Base-by-base conservation (phyloP, 2,329 filamentous ascomycete species). In the Corniculantispora saksenae region DNA sequence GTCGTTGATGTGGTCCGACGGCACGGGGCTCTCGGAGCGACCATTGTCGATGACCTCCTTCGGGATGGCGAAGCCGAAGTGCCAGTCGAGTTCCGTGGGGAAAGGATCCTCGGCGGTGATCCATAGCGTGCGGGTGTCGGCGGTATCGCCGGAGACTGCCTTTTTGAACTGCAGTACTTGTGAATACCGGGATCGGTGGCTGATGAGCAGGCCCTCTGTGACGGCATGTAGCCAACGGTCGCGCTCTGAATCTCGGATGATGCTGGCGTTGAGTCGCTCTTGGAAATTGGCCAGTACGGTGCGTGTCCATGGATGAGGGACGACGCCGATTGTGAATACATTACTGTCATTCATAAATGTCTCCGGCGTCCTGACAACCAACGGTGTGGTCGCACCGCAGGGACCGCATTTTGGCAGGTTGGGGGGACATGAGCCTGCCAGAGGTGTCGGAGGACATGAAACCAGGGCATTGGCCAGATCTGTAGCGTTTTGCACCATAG, bases 271-370 rank as follows among this genome's bases (percentile, higher is more conserved):
- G 57, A 92, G 80, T 1, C 83, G 79, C 2, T 87, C 82, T 48
- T 86, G 83, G 65, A 87, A 84, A 68, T 87, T 84, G 66, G 87
- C 83, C 21, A 98, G 81, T 15, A 88, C 86, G 62, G 89, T 85
- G 50, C 93, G 83, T 1, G 94, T 97, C 81, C 93, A 97, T 0
- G 95, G 95, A 75, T 99, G 95, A 0, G 94, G 94, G 15, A 98
- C 90, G 0, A 89, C 91, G 66, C 91, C 93, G 68, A 99, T 91
- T 3, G 91, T 93, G 80, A 93, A 98, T 19, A 90, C 74, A 1
- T 82, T 83, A 17, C 89, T 89, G 5, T 84, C 84, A 76, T 97
- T 97, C 63, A 84, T 84, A 76, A 92, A 95, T 21, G 84, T 79
- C 3, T 85, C 78, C 3, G 88, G 86, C 0, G 89, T 90, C n/a